Conservation (phyloP, 441 rosid genomes). For the Gossypium davidsonii region DNA sequence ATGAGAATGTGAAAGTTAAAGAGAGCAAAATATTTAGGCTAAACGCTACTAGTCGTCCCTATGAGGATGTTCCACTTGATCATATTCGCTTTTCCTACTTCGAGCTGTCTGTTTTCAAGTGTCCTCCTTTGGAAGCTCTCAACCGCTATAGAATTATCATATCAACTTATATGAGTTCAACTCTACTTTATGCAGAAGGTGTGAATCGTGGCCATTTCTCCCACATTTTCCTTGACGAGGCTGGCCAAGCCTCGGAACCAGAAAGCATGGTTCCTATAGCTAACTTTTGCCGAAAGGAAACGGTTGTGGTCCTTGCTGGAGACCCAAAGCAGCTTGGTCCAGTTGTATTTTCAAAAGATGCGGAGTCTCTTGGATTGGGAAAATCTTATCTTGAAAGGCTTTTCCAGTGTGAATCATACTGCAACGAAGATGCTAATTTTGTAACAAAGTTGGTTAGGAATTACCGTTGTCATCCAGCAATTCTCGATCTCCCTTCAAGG, state of each 20-base stretch:
- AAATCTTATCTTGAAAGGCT: constrained; percentile 59
- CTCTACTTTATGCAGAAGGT: constrained; percentile 41
- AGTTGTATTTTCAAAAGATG: constrained; percentile 49
- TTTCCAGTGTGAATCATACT: constrained; percentile 35
- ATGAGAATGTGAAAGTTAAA: constrained; percentile 28
- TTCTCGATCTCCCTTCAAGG: constrained; percentile 52
- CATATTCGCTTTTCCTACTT: constrained; percentile 39
- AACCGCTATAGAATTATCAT: constrained; percentile 39
- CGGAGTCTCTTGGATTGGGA: constrained; percentile 40
- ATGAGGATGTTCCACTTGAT: constrained; percentile 38
- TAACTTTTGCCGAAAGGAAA: constrained; percentile 33
- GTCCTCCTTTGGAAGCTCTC: constrained; percentile 44
- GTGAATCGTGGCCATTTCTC: constrained; percentile 46
- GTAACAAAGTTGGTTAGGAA: constrained; percentile 49
- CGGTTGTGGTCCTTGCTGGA: constrained; percentile 64
- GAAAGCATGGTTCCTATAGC: constrained; percentile 60
- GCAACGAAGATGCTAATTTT: constrained; percentile 31
- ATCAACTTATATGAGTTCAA: constrained; percentile 55
- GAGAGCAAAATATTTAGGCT: constrained; percentile 49
- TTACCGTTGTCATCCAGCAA: constrained; percentile 53
- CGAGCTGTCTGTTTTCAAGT: constrained; percentile 34
- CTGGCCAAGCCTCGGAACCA: constrained; percentile 81
- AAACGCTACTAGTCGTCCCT: constrained; percentile 52
- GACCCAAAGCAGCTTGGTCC: constrained; percentile 75
- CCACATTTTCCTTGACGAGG: constrained; percentile 64